These are phyloP conservation scores for Trapa incisa DNA, from an alignment of 345 rosid genomes.

Conservation along the genomic window DNA sequence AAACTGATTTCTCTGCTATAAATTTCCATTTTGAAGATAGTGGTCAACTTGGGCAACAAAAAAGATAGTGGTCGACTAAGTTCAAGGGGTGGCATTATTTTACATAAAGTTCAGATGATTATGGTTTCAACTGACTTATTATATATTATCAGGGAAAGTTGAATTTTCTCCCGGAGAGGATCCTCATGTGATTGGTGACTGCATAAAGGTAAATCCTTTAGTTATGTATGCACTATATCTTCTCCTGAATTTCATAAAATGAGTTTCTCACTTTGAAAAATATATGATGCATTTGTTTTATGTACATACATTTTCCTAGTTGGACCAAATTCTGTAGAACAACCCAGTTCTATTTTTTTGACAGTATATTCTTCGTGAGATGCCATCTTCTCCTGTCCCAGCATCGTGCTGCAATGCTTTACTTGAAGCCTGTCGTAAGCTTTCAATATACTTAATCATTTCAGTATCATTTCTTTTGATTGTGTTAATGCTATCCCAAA, in stretches of 20 bases:
- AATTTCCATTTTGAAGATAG: background rate
- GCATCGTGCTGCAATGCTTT: slow-evolving; percentile 97
- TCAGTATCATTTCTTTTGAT: background rate
- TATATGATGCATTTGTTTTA: background rate
- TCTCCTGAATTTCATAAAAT: background rate
- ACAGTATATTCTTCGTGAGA: slow-evolving; percentile 86
- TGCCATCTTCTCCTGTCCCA: slow-evolving; percentile 98
- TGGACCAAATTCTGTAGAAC: background rate
- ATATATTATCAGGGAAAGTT: slow-evolving; percentile 48
- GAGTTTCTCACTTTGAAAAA: background rate
- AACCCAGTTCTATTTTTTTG: slow-evolving; percentile 7
- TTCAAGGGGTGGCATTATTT: background rate
- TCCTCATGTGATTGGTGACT: slow-evolving; percentile 86
- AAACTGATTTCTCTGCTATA: background rate
- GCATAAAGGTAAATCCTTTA: slow-evolving; percentile 58
- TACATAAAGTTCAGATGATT: background rate
- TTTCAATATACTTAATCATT: slow-evolving; percentile 5
- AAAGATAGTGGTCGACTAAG: background rate
- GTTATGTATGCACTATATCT: background rate
- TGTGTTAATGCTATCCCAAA: background rate
- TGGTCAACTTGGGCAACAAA: background rate
- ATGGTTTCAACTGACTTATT: background rate
- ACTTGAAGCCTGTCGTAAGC: slow-evolving; percentile 92
- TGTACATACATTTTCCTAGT: background rate
- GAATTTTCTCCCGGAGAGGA: slow-evolving; percentile 68